These are phyloP conservation scores for Malassezia sp. DNA, from an alignment of 1,284 basidiomycete genomes.

Conservation along the genomic window DNA sequence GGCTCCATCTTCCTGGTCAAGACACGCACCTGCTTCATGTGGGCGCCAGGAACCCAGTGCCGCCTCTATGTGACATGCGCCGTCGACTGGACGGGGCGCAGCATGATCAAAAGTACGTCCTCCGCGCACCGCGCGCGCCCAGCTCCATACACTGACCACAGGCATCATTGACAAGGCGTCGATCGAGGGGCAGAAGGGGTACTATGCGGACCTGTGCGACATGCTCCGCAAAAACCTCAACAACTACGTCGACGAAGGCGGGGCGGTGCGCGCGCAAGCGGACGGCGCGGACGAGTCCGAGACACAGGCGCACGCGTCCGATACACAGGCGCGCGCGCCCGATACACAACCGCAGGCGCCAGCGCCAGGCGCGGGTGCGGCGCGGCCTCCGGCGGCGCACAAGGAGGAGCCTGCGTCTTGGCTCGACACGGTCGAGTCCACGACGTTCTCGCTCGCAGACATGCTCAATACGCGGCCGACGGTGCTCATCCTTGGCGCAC, in stretches of 20 bases:
- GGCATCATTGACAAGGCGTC: slow-evolving; percentile 85
- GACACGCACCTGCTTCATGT: slow-evolving; percentile 85
- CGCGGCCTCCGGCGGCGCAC: background rate
- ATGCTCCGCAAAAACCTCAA: slow-evolving; percentile 52
- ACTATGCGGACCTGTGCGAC: slow-evolving; percentile 70
- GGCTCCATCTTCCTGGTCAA: slow-evolving; percentile 84
- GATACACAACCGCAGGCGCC: background rate
- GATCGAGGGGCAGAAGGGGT: slow-evolving; percentile 86
- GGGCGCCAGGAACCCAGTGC: slow-evolving; percentile 69
- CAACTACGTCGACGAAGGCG: background rate
- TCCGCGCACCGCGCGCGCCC: no score
- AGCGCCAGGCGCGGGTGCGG: slow-evolving; percentile 48
- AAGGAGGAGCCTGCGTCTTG: background rate
- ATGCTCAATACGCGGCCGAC: slow-evolving; percentile 2
- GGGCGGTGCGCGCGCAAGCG: background rate
- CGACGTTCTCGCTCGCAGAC: background rate
- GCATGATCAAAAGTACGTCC: slow-evolving; percentile 92
- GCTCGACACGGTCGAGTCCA: slow-evolving; percentile 21
- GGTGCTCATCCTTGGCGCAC: slow-evolving; percentile 1
- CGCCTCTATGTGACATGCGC: slow-evolving; percentile 75
- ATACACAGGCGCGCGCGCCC: background rate
- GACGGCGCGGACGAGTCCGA: background rate
- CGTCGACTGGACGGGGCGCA: slow-evolving; percentile 90
- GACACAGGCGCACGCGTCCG: background rate
- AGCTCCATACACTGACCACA: no score